Percentiles rank a stretch among this genome's conserved stretches.
Conservation (phyloP, 1,284 basidiomycete species). For the Ganoderma lucidum region DNA sequence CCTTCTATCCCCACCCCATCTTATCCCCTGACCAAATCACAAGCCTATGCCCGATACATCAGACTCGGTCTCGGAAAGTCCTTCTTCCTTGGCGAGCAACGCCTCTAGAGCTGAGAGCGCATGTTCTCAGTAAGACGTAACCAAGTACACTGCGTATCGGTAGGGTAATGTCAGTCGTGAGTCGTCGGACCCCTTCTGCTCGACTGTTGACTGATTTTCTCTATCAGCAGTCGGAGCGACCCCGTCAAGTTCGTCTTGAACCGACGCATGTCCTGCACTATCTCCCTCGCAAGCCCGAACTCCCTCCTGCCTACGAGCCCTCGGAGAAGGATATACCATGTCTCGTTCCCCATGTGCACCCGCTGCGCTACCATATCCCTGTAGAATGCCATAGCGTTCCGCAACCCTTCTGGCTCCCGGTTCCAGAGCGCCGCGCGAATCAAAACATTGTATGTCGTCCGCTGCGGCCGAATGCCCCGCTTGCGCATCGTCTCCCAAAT, state of each 20-base stretch:
- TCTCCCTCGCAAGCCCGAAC: constrained; percentile 64
- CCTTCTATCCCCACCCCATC: constrained; percentile 21
- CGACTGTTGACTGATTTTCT: constrained; percentile 46
- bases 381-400: constrained; percentile 68
- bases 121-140: constrained; percentile 9
- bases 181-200: constrained; percentile 26
- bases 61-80: constrained; percentile 70
- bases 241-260: constrained; percentile 28
- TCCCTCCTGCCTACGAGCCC: constrained; percentile 63
- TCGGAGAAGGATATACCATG: constrained; percentile 78
- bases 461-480: constrained; percentile 59
- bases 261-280: constrained; percentile 66
- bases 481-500: constrained; percentile 69
- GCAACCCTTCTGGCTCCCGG: constrained; percentile 53
- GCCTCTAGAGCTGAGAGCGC: constrained; percentile 13
- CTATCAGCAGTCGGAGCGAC: constrained; percentile 48
- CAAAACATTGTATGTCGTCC: constrained; percentile 78
- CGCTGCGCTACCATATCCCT: constrained; percentile 65
- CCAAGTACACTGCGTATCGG: constrained; percentile 5
- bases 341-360: constrained; percentile 63
- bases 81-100: constrained; percentile 65
- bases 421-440: constrained; percentile 69
- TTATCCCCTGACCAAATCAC: constrained; percentile 28
- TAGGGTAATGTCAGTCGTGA: constrained; percentile 27
- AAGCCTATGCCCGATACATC: constrained; percentile 79